Conservation (phyloP, 768 basidiomycete species). For the Nidularia pulvinata region DNA sequence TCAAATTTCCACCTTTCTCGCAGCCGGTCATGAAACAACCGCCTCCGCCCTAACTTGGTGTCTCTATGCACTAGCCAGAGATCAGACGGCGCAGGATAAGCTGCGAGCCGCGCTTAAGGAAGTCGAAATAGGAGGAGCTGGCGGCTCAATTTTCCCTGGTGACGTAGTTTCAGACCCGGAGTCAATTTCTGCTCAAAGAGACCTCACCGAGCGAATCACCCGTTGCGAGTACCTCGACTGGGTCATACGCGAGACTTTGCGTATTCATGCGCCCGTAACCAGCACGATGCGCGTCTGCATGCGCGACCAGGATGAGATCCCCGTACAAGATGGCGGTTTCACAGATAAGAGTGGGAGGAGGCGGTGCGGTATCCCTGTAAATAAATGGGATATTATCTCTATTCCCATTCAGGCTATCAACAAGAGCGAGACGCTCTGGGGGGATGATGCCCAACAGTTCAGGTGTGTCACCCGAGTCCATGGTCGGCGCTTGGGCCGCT, state of each 20-base stretch:
- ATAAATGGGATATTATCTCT: slow-evolving; percentile 54
- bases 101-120: slow-evolving; percentile 44
- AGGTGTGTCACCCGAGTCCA: slow-evolving; percentile 22
- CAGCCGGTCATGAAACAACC: slow-evolving; percentile 67
- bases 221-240: slow-evolving; percentile 59
- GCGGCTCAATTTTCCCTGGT: not conserved
- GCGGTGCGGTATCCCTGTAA: slow-evolving; percentile 30
- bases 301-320: slow-evolving; percentile 48
- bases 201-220: slow-evolving; percentile 23
- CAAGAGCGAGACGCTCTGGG: slow-evolving; percentile 55
- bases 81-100: slow-evolving; percentile 40
- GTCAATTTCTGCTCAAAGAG: not conserved
- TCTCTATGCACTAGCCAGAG: slow-evolving; percentile 48
- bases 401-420: slow-evolving; percentile 65
- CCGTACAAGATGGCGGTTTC: slow-evolving; percentile 29
- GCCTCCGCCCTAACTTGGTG: slow-evolving; percentile 62
- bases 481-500: not conserved
- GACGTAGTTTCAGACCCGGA: not conserved
- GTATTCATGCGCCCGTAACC: slow-evolving; percentile 57
- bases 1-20: slow-evolving; percentile 66
- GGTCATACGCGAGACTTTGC: slow-evolving; percentile 57
- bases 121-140: slow-evolving; percentile 3
- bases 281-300: slow-evolving; percentile 55
- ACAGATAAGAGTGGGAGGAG: slow-evolving; percentile 24
- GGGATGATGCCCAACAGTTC: slow-evolving; percentile 64